These are phyloP conservation scores for Solanum microdontum DNA, from an alignment of 257 asterid genomes.

Conservation along the genomic window DNA sequence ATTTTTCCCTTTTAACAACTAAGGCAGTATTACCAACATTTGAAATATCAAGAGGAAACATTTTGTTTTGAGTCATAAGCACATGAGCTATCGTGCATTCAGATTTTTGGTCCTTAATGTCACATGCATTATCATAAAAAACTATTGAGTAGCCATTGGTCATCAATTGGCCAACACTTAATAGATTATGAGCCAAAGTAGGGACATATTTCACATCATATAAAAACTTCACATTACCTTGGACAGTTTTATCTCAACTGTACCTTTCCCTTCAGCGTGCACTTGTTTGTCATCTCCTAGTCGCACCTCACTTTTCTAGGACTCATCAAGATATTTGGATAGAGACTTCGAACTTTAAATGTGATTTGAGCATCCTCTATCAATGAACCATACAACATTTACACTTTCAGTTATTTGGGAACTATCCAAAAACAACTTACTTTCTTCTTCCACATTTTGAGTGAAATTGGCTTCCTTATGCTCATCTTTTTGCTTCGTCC, in stretches of 20 bases:
- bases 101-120: background rate
- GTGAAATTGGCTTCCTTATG: too few species aligned
- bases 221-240: background rate
- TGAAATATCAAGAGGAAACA: background rate
- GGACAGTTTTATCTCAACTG: background rate
- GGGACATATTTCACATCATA: background rate
- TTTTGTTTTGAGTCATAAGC: background rate
- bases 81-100: background rate
- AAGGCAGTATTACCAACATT: background rate
- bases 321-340: background rate
- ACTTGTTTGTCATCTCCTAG: background rate
- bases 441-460: too few species aligned
- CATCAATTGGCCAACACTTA: slow-evolving; percentile 6
- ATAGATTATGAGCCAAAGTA: background rate
- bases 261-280: background rate
- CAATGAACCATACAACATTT: background rate
- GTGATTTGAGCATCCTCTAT: background rate
- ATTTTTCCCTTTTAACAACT: background rate
- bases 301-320: background rate
- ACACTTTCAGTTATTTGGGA: too few species aligned
- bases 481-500: too few species aligned
- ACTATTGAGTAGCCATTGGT: background rate
- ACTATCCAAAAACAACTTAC: too few species aligned
- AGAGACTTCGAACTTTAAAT: background rate
- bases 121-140: background rate